Base-by-base conservation (phyloP, 2,329 filamentous ascomycete genomes). In the Aureobasidium sp. region DNA sequence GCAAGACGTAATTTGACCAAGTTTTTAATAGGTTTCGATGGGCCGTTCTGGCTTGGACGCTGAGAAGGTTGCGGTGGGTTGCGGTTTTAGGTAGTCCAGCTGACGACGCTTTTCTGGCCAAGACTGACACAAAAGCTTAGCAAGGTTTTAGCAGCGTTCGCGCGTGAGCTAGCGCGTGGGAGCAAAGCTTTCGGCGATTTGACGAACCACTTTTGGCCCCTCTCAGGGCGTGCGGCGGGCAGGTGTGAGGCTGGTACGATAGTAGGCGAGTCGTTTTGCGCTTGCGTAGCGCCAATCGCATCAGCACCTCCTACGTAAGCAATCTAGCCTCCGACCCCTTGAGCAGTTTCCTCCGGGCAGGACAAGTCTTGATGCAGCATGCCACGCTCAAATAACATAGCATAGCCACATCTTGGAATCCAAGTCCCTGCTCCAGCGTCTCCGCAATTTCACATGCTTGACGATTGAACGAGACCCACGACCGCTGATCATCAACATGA, bases 371-470 rank as follows among this genome's bases (percentile, higher is more conserved):
- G 44, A 48, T 48, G 9, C 47, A 49, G 47, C 27, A 52, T 52
- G 49, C 49, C 49, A 37, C 22, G 49, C 41, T 45, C 41, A 36
- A 44, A 57, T n/a, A 57, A 29, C 17, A n/a, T 11, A 37, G 29
- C 53, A 45, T 45, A 57, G 36, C 39, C 41, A 57, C 37, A 44
- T 25, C 12, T 22, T 31, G 15, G 41, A 36, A 34, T 34, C 9
- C 9, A 36, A 17, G 31, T 9, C 8, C 15, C 17, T 27, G 49
- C 29, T 55, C 39, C 17, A 12, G 7, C n/a, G 41, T 57, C 56
- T 51, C 57, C 44, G 45, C 57, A 51, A 41, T 60, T 51, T 60
- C 57, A 60, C 57, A 42, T 60, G 57, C 15, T n/a, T 5, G 42
- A 15, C 27, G n/a, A 15, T 3, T 48, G 39, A 47, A 14, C 11